These are phyloP conservation scores for Odontarrhena argentea DNA, from an alignment of 345 rosid genomes.

Conservation along the genomic window DNA sequence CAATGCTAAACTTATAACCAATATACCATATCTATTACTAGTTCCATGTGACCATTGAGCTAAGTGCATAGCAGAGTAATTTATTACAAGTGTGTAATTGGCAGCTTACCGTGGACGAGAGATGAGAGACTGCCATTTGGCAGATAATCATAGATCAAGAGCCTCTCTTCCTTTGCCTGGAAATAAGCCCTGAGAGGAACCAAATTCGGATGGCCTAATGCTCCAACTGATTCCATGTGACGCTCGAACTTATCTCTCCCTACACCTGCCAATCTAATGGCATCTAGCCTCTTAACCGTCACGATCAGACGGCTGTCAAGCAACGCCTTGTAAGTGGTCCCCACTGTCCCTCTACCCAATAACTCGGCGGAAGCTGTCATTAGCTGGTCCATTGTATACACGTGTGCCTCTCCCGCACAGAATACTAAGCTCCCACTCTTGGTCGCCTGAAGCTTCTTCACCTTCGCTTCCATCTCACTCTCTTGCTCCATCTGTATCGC, in stretches of 20 bases:
- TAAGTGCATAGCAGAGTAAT: slow-evolving; percentile 3
- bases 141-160: slow-evolving; percentile 78
- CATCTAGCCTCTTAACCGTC: slow-evolving; percentile 78
- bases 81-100: slow-evolving; percentile 4
- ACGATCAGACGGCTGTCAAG: slow-evolving; percentile 78
- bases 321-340: slow-evolving; percentile 87
- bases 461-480: slow-evolving; percentile 76
- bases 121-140: slow-evolving; percentile 93
- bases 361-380: slow-evolving; percentile 94
- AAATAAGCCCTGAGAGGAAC: slow-evolving; percentile 87
- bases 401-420: slow-evolving; percentile 87
- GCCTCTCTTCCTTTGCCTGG: slow-evolving; percentile 83
- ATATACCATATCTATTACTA: not conserved
- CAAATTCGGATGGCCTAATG: slow-evolving; percentile 85
- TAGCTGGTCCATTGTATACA: slow-evolving; percentile 84
- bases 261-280: slow-evolving; percentile 56
- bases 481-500: slow-evolving; percentile 72
- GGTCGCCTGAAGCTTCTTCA: slow-evolving; percentile 66
- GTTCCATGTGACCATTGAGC: not conserved
- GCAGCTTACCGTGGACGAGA: slow-evolving; percentile 71
- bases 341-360: slow-evolving; percentile 79
- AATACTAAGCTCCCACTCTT: slow-evolving; percentile 80
- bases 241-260: slow-evolving; percentile 64
- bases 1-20: not conserved
- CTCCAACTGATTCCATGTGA: slow-evolving; percentile 97